phyloP scores from a whole-genome alignment of 495 filamentous ascomycete species.

The Penicillium cinerascens region DNA sequence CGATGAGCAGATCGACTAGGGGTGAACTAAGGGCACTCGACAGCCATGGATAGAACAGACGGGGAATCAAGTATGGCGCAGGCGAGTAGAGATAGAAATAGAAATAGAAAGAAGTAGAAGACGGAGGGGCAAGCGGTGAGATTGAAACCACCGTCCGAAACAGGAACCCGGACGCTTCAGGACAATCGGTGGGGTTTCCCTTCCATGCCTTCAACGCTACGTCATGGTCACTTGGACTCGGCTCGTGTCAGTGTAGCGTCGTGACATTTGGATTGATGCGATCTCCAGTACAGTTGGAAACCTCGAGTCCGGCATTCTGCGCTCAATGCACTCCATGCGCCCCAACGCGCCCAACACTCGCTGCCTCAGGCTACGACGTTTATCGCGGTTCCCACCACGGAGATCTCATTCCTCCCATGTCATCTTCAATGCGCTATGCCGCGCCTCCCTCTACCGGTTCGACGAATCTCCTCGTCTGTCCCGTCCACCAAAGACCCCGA shows the following conservation, averaged over 20 bases:
- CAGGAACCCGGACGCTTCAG: slow-evolving; percentile 18
- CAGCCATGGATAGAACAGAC: slow-evolving; percentile 23
- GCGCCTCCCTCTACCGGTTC: slow-evolving; percentile 4
- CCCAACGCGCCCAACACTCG: not conserved
- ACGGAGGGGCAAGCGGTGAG: slow-evolving; percentile 29
- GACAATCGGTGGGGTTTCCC: slow-evolving; percentile 9
- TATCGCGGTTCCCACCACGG: not conserved
- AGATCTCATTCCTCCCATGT: not conserved
- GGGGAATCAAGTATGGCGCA: not conserved
- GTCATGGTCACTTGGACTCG: slow-evolving; percentile 4
- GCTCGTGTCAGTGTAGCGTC: not conserved
- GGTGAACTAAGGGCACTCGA: slow-evolving; percentile 9
- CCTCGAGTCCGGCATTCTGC: not conserved
- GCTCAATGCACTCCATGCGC: not conserved
- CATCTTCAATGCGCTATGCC: not conserved
- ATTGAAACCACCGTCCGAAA: slow-evolving; percentile 21
- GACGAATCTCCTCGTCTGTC: slow-evolving; percentile 12
- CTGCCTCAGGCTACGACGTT: not conserved
- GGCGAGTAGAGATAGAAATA: slow-evolving; percentile 8
- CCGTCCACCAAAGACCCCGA: slow-evolving; percentile 13
- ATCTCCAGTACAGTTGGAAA: not conserved
- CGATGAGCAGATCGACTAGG: slow-evolving; percentile 13
- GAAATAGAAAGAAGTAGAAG: slow-evolving; percentile 4
- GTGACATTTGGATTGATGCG: not conserved
- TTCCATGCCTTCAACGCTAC: slow-evolving; percentile 14